Base-by-base conservation (phyloP, 1,139 yeast species). In the Groenewaldozyma sp. region DNA sequence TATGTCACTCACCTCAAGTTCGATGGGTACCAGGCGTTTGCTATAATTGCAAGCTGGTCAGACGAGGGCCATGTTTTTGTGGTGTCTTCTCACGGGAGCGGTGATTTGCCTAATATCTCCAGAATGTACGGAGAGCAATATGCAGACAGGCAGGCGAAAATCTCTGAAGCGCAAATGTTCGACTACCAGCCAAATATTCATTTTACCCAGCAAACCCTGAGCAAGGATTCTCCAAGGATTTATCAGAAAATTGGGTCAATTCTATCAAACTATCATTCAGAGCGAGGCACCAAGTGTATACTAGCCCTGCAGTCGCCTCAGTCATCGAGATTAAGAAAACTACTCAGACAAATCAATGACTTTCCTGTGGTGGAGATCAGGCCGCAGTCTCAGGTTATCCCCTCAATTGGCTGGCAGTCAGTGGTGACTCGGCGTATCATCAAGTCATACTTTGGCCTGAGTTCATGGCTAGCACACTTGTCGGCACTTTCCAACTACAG, bases 331-430 rank as follows among this genome's bases (percentile, higher is more conserved):
- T 38, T 65, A 24, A 50, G 51, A 35, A 49, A 55, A 34, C 49
- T 54, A 17, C 46, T 63, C 11, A 45, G 65, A 13, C 45, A 56
- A 3, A 37, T 63, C 3, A 50, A 51, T 4, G 82, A 76, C 28
- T 71, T 81, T 50, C 95, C 97, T 3, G 68, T 75, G 1, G 64
- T 86, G 17, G 51, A 51, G 29, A 47, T 59, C 29, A 70, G 69
- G 42, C 73, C 82, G 72, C 65, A 71, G 14, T 67, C 76, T 4
- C 73, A 33, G 59, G 33, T 75, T 1, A 62, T 86, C 22, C 91
- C 94, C 4, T 80, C 94, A 2, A 63, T 91, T 39, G 87, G 93
- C 6, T 91, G 98, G 97, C 95, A 87, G 55, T 60, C 74, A 1
- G 67, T 76, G 20, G 69, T 84, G n/a, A 66, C 79, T 34, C 80